Conservation (phyloP, 169 alveolate species). For the Besnoitia besnoiti region DNA sequence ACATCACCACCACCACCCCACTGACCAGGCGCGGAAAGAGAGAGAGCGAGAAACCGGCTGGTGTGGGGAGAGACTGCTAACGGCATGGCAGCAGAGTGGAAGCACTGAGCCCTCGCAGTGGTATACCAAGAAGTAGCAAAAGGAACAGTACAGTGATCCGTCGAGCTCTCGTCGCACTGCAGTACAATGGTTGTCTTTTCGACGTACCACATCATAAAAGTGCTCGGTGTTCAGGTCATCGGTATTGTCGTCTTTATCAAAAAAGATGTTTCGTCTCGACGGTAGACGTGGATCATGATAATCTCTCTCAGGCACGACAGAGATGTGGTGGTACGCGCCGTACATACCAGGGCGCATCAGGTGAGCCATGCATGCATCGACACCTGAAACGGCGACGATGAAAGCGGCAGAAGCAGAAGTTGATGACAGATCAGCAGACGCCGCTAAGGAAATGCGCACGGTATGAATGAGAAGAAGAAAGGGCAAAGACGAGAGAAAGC, state of each 20-base stretch:
- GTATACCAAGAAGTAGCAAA: too few relatives aligned
- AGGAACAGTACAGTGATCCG: too few relatives aligned
- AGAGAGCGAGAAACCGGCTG: too few relatives aligned
- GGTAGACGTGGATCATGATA: not conserved
- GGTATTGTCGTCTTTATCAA: not conserved
- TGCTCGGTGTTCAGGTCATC: not conserved
- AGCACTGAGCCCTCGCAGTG: too few relatives aligned
- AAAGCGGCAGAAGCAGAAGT: not conserved
- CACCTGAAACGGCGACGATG: not conserved
- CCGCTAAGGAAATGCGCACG: not conserved
- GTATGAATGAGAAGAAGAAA: not conserved
- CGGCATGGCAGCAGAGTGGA: too few relatives aligned
- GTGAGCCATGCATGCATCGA: slow-evolving; percentile 64
- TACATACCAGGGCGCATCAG: slow-evolving; percentile 73
- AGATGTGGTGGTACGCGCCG: slow-evolving; percentile 72
- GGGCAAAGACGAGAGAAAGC: not conserved
- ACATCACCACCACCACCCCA: too few relatives aligned
- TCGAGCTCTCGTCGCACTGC: too few relatives aligned
- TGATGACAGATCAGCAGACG: not conserved
- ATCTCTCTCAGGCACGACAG: slow-evolving; percentile 42
- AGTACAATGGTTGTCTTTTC: too few relatives aligned
- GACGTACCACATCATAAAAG: not conserved
- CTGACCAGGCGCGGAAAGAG: too few relatives aligned
- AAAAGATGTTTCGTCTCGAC: not conserved
- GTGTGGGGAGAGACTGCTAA: too few relatives aligned